Conservation (phyloP, 148 eudicot species). For the Nepenthes gracilis region DNA sequence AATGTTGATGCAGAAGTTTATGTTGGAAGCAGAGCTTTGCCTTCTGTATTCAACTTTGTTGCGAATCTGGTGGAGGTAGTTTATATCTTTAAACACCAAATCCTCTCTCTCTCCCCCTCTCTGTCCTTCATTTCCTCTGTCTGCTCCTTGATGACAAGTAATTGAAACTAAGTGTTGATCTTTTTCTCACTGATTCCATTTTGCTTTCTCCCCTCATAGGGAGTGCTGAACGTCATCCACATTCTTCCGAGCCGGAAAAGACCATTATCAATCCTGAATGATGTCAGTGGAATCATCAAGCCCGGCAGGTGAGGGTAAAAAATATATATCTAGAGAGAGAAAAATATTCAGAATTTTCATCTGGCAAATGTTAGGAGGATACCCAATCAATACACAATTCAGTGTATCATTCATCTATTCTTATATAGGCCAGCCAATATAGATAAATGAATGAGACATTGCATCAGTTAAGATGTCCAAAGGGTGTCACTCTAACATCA, state of each 20-base stretch:
- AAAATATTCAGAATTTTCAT: background rate
- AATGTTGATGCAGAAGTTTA: constrained; percentile 59
- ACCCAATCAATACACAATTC: background rate
- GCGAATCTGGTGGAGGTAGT: constrained; percentile 63
- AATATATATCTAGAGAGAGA: background rate
- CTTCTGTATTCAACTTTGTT: constrained; percentile 63
- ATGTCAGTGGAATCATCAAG: constrained; percentile 77
- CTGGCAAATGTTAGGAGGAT: background rate
- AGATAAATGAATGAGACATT: too few species aligned
- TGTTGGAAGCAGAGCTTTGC: constrained; percentile 75
- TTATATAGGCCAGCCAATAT: too few species aligned
- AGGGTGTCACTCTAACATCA: too few species aligned
- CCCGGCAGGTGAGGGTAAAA: constrained; percentile 57
- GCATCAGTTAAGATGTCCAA: too few species aligned
- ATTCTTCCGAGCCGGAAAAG: constrained; percentile 59
- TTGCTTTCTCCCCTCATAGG: constrained; percentile 20
- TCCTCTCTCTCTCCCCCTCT: background rate
- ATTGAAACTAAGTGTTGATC: too few species aligned
- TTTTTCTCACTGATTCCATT: too few species aligned
- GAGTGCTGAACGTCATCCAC: constrained; percentile 45
- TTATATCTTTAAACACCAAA: background rate
- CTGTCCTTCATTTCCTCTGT: background rate
- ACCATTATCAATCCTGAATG: constrained; percentile 58
- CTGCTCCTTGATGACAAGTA: too few species aligned
- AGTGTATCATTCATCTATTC: too few species aligned